These are phyloP conservation scores for Penicillium mononematosum DNA, from an alignment of 495 filamentous ascomycete genomes.

Conservation along the genomic window DNA sequence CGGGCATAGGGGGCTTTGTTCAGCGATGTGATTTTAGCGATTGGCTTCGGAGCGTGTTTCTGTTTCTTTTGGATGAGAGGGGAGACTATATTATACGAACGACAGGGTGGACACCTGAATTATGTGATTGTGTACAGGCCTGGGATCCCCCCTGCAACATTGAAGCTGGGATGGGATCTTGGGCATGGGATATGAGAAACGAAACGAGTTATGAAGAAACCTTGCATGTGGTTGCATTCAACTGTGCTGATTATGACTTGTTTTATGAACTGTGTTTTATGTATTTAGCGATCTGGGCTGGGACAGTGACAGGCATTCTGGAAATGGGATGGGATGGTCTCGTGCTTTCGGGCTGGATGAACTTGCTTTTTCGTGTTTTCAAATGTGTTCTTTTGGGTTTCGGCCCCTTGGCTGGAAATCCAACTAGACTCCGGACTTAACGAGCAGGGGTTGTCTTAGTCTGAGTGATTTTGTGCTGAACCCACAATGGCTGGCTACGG, in stretches of 20 bases:
- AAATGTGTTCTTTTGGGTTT: not conserved
- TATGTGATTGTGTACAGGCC: slow-evolving; percentile 11
- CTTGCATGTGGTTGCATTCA: slow-evolving; percentile 12
- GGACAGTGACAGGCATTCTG: not conserved
- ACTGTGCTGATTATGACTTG: slow-evolving; percentile 7
- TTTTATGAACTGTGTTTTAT: slow-evolving; percentile 1
- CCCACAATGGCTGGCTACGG: slow-evolving; percentile 24
- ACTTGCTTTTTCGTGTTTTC: not conserved
- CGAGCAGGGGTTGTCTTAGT: slow-evolving; percentile 12
- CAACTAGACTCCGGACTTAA: not conserved
- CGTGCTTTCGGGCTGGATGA: slow-evolving; percentile 4
- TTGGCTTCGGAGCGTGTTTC: slow-evolving; percentile 11
- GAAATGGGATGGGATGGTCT: not conserved
- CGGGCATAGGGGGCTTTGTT: slow-evolving; percentile 5
- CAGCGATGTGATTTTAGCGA: slow-evolving; percentile 14
- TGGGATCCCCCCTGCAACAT: not conserved
- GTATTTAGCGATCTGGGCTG: slow-evolving; percentile 1
- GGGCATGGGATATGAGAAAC: slow-evolving; percentile 9
- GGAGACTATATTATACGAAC: slow-evolving; percentile 6
- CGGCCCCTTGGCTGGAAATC: not conserved
- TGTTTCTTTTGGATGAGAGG: slow-evolving; percentile 7
- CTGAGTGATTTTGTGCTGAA: slow-evolving; percentile 14
- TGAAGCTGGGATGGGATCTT: not conserved
- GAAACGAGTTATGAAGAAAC: slow-evolving; percentile 14
- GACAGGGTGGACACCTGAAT: slow-evolving; percentile 7